Percentiles rank a stretch among this genome's conserved stretches.
These are phyloP conservation scores for Hepatocystis sp. DNA, from an alignment of 169 alveolate species.

Conservation along the genomic window DNA sequence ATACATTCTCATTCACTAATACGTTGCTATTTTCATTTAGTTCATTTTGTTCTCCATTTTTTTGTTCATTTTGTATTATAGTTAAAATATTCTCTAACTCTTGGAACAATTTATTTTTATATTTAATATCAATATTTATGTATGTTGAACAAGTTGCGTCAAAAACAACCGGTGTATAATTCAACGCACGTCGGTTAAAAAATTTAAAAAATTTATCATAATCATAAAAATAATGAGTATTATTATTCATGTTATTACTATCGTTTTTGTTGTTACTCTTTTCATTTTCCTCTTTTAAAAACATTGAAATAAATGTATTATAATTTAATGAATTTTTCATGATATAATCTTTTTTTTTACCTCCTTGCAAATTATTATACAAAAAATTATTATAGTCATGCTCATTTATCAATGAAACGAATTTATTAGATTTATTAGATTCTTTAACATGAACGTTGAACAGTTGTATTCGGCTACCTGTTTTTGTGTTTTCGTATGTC, in stretches of 20 bases:
- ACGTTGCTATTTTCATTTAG: no score
- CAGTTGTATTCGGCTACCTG: slow-evolving; percentile 40
- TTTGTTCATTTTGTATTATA: slow-evolving; percentile 1
- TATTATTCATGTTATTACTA: no score
- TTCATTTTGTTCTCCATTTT: no score
- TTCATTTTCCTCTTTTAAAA: slow-evolving; percentile 27
- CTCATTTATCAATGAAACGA: slow-evolving; percentile 10
- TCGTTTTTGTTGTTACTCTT: not conserved
- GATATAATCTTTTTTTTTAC: slow-evolving; percentile 2
- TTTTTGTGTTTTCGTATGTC: slow-evolving; percentile 36
- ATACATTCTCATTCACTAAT: no score
- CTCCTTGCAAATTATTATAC: slow-evolving; percentile 14
- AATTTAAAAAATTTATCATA: slow-evolving; percentile 16
- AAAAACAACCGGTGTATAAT: slow-evolving; percentile 46
- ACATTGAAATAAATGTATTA: slow-evolving; percentile 19
- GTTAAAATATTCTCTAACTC: slow-evolving; percentile 22
- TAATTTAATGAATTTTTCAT: slow-evolving; percentile 17
- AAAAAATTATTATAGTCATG: slow-evolving; percentile 20
- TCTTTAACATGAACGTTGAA: slow-evolving; percentile 44
- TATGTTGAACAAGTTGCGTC: slow-evolving; percentile 52
- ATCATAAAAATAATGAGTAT: not conserved
- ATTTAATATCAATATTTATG: slow-evolving; percentile 29
- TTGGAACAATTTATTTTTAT: slow-evolving; percentile 53
- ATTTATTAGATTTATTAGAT: slow-evolving; percentile 36
- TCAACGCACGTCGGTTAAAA: slow-evolving; percentile 6